phyloP scores from a whole-genome alignment of 257 asterid genomes.

The Nicotiana tomentosiformis region DNA sequence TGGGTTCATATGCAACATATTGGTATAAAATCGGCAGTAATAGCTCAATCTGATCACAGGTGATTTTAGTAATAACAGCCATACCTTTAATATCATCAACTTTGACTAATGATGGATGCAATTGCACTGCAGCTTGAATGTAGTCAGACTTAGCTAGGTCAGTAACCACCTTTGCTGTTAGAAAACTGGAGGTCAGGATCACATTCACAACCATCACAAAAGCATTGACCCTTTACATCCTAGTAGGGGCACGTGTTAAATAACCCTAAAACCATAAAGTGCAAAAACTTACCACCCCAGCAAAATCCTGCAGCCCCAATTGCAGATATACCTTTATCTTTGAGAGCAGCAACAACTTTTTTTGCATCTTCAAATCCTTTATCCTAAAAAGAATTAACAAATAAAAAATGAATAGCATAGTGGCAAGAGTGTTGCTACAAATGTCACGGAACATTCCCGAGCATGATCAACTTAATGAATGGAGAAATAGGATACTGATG shows the following conservation, averaged over 20 bases:
- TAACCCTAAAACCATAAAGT: neutral
- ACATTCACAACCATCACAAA: neutral
- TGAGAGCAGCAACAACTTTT: constrained; percentile 39
- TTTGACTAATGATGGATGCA: constrained; percentile 52
- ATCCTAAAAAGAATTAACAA: constrained; percentile 24
- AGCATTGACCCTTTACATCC: neutral
- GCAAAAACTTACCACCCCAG: constrained; percentile 45
- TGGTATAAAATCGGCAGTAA: neutral
- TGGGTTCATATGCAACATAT: neutral
- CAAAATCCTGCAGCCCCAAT: constrained; percentile 67
- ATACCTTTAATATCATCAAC: constrained; percentile 51
- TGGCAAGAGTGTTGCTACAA: neutral
- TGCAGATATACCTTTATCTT: constrained; percentile 36
- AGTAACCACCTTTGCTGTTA: constrained; percentile 56
- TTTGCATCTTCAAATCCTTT: constrained; percentile 47
- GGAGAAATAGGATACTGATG: neutral
- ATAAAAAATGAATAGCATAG: neutral
- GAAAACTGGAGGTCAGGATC: neutral
- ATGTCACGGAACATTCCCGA: neutral
- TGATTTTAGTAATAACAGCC: neutral
- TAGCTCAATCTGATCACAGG: neutral
- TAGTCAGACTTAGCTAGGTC: constrained; percentile 33
- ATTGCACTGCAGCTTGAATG: constrained; percentile 52
- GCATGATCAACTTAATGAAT: constrained; percentile 1
- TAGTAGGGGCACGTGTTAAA: neutral